Base-by-base conservation (phyloP, 371 early-diverging fungal species). In the Zopfochytrium polystomum region DNA sequence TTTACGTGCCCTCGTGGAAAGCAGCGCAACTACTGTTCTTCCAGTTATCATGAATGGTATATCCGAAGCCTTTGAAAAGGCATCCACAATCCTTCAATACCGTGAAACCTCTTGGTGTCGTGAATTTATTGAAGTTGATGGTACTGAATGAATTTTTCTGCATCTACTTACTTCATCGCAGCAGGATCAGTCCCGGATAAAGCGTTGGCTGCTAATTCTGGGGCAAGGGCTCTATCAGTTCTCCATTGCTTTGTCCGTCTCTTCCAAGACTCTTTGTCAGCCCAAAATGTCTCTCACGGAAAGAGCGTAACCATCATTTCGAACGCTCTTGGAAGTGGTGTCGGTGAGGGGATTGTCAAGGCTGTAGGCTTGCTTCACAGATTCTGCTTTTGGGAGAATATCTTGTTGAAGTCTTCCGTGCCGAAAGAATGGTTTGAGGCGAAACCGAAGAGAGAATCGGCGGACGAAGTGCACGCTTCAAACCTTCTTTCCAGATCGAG, bases 231-330 rank as follows among this genome's bases (percentile, higher is more conserved):
- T 5, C 58, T 91, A 49, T 80, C 87, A 31, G 70, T 76, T 18
- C 67, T 90, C 18, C 82, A 87, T 52, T 84, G 84, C 0, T 75
- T 85, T 43, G 72, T 84, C 18, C 84, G 85, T 3, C 64, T 92
- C 23, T 62, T 89, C 13, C 81, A 87, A n/a, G 92, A 91, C 62
- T 75, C 90, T 22, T 91, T 84, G 67, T 80, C 79, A 44, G 81
- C 87, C 0, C 80, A 87, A 48, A 65, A 77, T 2, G 70, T 88
- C 38, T 80, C 87, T 0, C 88, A 89, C 54, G 78, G 84, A 3
- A 84, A 83, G 49, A 83, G 81, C 55, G 82, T 84, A 22, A 70
- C 73, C 2, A 78, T 87, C 22, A 73, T 89, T 1, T 70, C 86
- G 0, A 71, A 83, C n/a, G 82, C 82, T 25, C 86, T 89, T 48